A percentile compares a stretch with the other conserved stretches of the same genome.
These are phyloP conservation scores for Martiniozyma abietophila DNA, from an alignment of 805 yeast genomes.

Conservation along the genomic window DNA sequence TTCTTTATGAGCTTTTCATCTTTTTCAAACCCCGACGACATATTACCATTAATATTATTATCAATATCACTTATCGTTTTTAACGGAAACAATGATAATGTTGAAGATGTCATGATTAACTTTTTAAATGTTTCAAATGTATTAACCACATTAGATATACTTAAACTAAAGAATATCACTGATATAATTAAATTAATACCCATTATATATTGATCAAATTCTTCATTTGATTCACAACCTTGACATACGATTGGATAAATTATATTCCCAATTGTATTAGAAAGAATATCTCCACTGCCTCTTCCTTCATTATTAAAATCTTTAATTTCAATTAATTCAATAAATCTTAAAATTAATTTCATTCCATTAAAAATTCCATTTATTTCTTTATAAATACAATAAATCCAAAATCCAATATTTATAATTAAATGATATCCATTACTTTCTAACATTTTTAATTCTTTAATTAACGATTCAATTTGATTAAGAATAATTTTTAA, in stretches of 20 bases:
- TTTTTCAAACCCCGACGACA: background rate
- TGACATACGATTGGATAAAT: slow-evolving; percentile 10
- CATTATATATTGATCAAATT: slow-evolving; percentile 24
- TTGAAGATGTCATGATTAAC: too few relatives aligned
- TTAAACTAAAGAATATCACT: slow-evolving; percentile 49
- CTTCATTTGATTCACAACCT: slow-evolving; percentile 19
- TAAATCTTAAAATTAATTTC: background rate
- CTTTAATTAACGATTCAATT: slow-evolving; percentile 18
- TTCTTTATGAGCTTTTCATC: slow-evolving; percentile 11
- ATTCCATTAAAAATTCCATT: slow-evolving; percentile 2
- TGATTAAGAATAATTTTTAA: slow-evolving; percentile 1
- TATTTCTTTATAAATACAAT: slow-evolving; percentile 40
- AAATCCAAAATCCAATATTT: slow-evolving; percentile 29
- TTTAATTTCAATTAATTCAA: background rate
- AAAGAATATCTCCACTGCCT: slow-evolving; percentile 27
- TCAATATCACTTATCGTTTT: too few relatives aligned
- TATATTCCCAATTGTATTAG: slow-evolving; percentile 38
- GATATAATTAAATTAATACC: slow-evolving; percentile 45
- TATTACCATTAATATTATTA: too few relatives aligned
- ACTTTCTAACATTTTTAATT: slow-evolving; percentile 29
- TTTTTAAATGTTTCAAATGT: slow-evolving; percentile 46
- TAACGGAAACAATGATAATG: too few relatives aligned
- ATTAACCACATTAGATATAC: slow-evolving; percentile 53
- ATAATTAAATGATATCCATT: background rate
- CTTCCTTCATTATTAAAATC: background rate